These are phyloP conservation scores for Echinosophora koreensis DNA, from an alignment of 306 rosid genomes.

Conservation along the genomic window DNA sequence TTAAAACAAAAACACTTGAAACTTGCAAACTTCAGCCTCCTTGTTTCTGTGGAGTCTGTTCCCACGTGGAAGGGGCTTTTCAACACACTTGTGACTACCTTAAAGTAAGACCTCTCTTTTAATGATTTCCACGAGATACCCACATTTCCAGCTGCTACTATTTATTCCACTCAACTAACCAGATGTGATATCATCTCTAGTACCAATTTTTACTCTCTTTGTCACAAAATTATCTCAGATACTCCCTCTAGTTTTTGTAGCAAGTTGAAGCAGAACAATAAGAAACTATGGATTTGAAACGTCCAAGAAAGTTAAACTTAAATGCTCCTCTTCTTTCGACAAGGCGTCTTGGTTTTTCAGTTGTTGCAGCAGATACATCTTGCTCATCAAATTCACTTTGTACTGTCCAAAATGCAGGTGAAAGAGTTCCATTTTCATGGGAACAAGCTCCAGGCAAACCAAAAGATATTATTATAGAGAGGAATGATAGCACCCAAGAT, in stretches of 20 bases:
- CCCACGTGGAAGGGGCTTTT: constrained; percentile 44
- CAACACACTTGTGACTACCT: constrained; percentile 55
- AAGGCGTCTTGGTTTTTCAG: constrained; percentile 50
- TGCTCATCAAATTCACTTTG: constrained; percentile 28
- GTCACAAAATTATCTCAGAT: constrained; percentile 35
- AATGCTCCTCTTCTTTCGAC: constrained; percentile 78
- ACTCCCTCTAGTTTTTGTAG: constrained; percentile 28
- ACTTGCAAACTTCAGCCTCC: constrained; percentile 23
- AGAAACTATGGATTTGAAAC: constrained; percentile 48
- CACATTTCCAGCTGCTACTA: constrained; percentile 60
- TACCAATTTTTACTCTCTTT: constrained; percentile 35
- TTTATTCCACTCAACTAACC: constrained; percentile 56
- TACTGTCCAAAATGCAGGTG: constrained; percentile 45
- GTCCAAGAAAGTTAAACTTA: constrained; percentile 72
- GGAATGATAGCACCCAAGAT: constrained; percentile 9
- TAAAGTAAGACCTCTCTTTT: constrained; percentile 52
- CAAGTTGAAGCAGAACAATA: constrained; percentile 34
- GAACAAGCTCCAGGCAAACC: constrained; percentile 83
- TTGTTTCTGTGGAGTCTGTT: constrained; percentile 21
- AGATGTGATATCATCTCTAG: constrained; percentile 21
- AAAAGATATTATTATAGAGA: constrained; percentile 45
- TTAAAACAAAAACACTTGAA: no score
- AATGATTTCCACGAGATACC: constrained; percentile 65
- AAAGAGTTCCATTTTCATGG: constrained; percentile 87
- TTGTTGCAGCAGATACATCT: constrained; percentile 44